Evolutionary conservation across 192 early-diverging fungal species (phyloP), one percentile per base, ranked within the genome.

Genomic region (Haplosporangium gracile): DNA sequence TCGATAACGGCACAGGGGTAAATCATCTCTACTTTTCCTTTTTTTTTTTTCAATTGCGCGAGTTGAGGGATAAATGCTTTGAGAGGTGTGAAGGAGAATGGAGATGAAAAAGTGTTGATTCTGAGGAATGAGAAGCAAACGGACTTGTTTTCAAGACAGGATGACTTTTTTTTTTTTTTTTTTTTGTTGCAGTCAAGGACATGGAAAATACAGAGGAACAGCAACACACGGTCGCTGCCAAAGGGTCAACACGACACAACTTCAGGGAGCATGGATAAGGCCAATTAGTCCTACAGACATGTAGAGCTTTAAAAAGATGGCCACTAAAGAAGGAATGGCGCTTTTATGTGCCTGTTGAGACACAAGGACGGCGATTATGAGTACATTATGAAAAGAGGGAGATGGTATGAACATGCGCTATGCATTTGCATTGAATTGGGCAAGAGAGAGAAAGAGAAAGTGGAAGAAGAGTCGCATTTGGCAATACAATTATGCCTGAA

Each of bases 1-100:
- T 95, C 76, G 95, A 96, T 90, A 95, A 95, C 89, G 95, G 95
- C 82, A 96, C 95, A 53, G 93, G 88, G 92, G 95, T 93, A 90
- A 90, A 88, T 89, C 60, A 65, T 65, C 60, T 34, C 57, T 26
- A 9, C 60, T 63, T 49, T 70, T 42, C 26, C 22, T 51, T 36
- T 5, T 42, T 26, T 40, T 51, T 36, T 5, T 42, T 26, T 40
- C 39, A 22, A 4, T 63, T 22, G 16, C 16, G 29, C 6, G 26
- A 22, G 22, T n/a, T n/a, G 5, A 39, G 13, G 11, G 26, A 34
- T 9, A 36, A 24, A 38, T 70, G 68, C 34, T 20, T 24, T 10
- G 68, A 39, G 15, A 24, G 8, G 22, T 18, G n/a, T 4, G 22
- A 42, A 22, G 5, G 39, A 16, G 18, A 32, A 11, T 77, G 9